Conservation (phyloP, 208 protist species). For the Spongospora subterranea region DNA sequence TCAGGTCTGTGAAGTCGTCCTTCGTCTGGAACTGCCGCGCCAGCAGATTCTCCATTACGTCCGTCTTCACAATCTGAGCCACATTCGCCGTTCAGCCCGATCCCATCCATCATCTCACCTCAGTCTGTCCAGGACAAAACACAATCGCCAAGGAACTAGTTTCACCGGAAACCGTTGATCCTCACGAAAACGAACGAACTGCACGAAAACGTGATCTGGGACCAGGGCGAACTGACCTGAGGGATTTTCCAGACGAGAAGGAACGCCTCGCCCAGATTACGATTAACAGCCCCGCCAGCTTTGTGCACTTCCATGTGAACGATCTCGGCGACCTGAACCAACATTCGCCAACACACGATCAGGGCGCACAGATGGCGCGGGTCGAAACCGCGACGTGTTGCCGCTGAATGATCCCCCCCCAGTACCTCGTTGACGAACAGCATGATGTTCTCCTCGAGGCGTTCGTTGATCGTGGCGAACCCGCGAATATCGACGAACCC, state of each 20-base stretch:
- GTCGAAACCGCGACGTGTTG: neutral
- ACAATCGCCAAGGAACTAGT: no score
- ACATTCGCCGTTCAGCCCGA: no score
- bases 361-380: neutral
- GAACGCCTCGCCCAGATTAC: constrained; percentile 59
- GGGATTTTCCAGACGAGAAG: constrained; percentile 46
- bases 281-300: neutral
- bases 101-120: no score
- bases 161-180: no score
- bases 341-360: no score
- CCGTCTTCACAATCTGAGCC: neutral
- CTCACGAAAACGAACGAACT: no score
- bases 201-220: no score
- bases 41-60: neutral
- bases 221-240: no score
- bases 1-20: neutral
- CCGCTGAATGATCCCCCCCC: no score
- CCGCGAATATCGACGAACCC: constrained; percentile 47
- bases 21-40: neutral
- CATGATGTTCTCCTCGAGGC: constrained; percentile 45
- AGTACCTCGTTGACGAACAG: constrained; percentile 58
- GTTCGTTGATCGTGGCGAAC: constrained; percentile 35
- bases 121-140: no score
- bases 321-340: constrained; percentile 31
- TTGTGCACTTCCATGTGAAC: neutral